Base-by-base conservation (phyloP, 768 basidiomycete species). In the Boletus tylopilopsis region DNA sequence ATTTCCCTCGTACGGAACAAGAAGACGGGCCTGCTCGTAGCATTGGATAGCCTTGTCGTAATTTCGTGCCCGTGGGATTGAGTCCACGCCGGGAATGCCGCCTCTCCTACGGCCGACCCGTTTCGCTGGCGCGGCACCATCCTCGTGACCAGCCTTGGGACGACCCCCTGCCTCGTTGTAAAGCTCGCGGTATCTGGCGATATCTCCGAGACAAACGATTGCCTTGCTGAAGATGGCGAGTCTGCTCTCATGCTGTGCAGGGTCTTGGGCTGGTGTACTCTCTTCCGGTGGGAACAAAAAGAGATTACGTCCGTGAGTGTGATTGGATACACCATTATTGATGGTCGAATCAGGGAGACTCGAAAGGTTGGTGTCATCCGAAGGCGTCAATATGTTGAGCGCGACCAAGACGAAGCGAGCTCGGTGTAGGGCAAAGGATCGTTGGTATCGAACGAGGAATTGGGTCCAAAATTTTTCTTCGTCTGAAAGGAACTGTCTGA, bases 391-490 rank as follows among this genome's bases (percentile, higher is more conserved):
- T 45, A 91, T 78, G 8, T 77, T 79, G 6, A 93, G 79, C 7
- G 74, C 64, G 16, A 74, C 63, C 30, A 94, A 76, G 23, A 78
- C 72, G 5, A 79, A 68, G 10, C 75, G 72, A 2, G 82, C 85
- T 57, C 88, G 82, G 33, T 78, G 73, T n/a, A 94, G 74, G 5
- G 68, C 76, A 53, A 89, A 92, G 9, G 84, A 76, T 49, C 84
- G 79, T 39, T 84, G 83, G 54, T 94, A 73, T 30, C 93, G 81
- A 41, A 83, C 71, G 38, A 94, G 75, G 18, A 98, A 76, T 51
- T 84, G 80, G 24, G 78, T 81, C 87, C 94, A 99, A 68, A 95
- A 96, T 59, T 84, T 86, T 64, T 94, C 90, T 67, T 99, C 95
- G 27, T 87, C 84, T 0, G 84, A 78, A 13, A 99, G 80, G 64